These are phyloP conservation scores for Psidium guajava DNA, from an alignment of 345 rosid species.

Conservation along the genomic window DNA sequence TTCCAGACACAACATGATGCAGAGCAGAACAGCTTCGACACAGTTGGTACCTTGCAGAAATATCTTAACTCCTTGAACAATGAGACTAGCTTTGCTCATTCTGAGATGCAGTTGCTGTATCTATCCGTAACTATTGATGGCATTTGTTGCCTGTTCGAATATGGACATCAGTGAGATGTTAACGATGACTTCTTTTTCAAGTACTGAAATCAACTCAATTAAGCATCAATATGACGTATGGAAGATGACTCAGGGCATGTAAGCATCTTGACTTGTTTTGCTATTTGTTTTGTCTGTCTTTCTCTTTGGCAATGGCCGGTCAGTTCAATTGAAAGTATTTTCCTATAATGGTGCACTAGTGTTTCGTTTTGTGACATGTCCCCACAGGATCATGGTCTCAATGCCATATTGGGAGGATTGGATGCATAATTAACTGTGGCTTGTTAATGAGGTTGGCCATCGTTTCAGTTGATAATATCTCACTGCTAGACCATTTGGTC, in stretches of 20 bases:
- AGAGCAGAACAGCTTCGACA: background rate
- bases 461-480: background rate
- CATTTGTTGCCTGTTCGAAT: background rate
- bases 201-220: background rate
- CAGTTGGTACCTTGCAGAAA: background rate
- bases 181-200: background rate
- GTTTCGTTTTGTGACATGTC: background rate
- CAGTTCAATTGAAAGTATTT: background rate
- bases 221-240: background rate
- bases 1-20: background rate
- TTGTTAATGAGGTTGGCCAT: background rate
- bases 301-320: background rate
- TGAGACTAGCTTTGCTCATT: background rate
- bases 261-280: background rate
- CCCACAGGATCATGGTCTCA: background rate
- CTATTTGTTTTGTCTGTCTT: background rate
- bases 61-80: background rate
- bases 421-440: background rate
- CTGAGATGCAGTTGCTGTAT: background rate
- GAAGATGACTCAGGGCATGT: background rate
- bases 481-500: background rate
- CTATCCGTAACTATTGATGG: background rate
- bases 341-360: background rate
- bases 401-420: background rate
- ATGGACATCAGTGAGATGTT: background rate